These are phyloP conservation scores for Sordariomycetes sp. DNA, from an alignment of 2,329 filamentous ascomycete species.

Conservation along the genomic window DNA sequence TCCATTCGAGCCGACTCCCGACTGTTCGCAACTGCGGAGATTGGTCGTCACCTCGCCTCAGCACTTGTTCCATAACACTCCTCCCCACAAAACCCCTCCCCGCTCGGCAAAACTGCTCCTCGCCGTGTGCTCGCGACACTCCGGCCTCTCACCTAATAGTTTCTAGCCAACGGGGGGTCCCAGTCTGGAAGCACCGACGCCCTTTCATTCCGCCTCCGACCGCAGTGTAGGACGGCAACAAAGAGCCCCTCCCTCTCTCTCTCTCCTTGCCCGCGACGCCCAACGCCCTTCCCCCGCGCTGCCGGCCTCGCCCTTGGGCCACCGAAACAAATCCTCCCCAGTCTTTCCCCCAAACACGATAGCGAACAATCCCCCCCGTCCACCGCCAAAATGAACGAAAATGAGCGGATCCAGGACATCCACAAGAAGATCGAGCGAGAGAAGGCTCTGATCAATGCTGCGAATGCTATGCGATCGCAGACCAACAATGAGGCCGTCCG, in stretches of 20 bases:
- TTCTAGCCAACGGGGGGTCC: background rate
- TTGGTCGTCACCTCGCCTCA: background rate
- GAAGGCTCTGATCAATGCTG: conserved; percentile 87
- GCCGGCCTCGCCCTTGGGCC: background rate
- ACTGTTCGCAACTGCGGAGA: background rate
- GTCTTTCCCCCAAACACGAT: background rate
- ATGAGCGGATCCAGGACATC: conserved; percentile 65
- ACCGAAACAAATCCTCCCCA: background rate
- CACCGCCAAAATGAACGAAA: conserved; percentile 48
- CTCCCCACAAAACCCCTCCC: background rate
- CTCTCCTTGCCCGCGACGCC: background rate
- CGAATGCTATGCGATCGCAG: conserved; percentile 89
- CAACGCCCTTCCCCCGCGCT: background rate
- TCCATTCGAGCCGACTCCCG: background rate
- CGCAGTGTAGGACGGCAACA: background rate
- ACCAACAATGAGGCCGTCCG: conserved; percentile 89
- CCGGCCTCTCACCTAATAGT: background rate
- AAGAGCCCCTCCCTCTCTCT: background rate
- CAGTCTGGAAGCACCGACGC: background rate
- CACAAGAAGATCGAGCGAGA: conserved; percentile 97
- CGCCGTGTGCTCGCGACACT: background rate
- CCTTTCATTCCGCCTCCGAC: background rate
- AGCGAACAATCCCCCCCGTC: background rate
- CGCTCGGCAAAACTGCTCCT: background rate
- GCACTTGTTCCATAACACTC: background rate